phyloP scores from a whole-genome alignment of 2,329 filamentous ascomycete genomes.

The Fusarium mexicanum region DNA sequence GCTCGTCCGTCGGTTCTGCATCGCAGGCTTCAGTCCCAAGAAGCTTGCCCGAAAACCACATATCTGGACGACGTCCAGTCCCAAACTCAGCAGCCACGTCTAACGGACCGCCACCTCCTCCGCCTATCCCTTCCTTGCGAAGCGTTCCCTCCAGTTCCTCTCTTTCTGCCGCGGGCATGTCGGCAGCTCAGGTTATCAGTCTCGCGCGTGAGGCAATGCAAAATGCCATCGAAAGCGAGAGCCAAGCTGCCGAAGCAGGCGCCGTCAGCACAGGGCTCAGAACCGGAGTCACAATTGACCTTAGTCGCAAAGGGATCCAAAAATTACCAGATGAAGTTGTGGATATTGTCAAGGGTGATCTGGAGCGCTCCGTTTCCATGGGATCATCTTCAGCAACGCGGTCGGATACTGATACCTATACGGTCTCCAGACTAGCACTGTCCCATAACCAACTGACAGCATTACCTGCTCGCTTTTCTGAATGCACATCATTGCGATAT shows the following conservation, averaged over 20 bases:
- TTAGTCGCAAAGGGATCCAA: conserved; percentile 79
- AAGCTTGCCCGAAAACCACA: conserved; percentile 54
- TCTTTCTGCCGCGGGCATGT: conserved; percentile 63
- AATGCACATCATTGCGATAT: conserved; percentile 81
- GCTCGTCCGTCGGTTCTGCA: conserved; percentile 33
- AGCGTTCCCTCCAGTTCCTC: conserved; percentile 58
- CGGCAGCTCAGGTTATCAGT: conserved; percentile 70
- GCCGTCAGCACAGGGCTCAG: conserved; percentile 69
- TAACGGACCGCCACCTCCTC: conserved; percentile 54
- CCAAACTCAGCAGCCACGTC: conserved; percentile 52
- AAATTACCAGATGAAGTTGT: conserved; percentile 78
- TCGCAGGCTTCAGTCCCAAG: conserved; percentile 44
- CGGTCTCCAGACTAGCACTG: conserved; percentile 70
- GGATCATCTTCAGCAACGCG: conserved; percentile 14
- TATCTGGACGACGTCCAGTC: conserved; percentile 51
- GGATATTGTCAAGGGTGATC: conserved; percentile 76
- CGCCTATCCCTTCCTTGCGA: conserved; percentile 59
- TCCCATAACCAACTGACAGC: conserved; percentile 80
- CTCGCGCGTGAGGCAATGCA: conserved; percentile 75
- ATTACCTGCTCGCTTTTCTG: conserved; percentile 76
- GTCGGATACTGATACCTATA: conserved; percentile 25
- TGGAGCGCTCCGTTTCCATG: too few relatives aligned
- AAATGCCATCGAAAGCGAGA: conserved; percentile 72
- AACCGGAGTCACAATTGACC: conserved; percentile 79
- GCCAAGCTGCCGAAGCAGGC: conserved; percentile 68